Evolutionary conservation across 2,329 filamentous ascomycete genomes (phyloP).

Genomic region (Diaporthe amygdali): DNA sequence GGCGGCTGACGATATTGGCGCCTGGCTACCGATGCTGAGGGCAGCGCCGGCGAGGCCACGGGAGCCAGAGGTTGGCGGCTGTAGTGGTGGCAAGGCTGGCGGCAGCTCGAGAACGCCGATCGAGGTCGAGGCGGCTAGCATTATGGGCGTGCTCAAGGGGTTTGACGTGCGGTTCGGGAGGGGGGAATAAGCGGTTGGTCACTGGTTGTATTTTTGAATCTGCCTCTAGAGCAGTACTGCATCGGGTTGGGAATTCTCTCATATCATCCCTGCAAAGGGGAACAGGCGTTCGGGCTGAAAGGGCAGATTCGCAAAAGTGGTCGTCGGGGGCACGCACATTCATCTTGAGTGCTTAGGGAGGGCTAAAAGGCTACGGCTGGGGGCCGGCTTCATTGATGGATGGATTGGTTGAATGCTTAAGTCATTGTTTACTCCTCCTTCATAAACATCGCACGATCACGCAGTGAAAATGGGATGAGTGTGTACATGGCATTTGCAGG

Average conservation of each 20-base stretch:
- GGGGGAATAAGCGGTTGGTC: slow-evolving; percentile 27
- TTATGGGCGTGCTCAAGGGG: slow-evolving; percentile 83
- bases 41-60: slow-evolving; percentile 52
- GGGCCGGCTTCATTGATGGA: not conserved
- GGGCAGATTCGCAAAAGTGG: too few species aligned
- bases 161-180: slow-evolving; percentile 78
- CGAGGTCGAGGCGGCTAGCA: slow-evolving; percentile 82
- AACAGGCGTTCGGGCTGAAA: not conserved
- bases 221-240: not conserved
- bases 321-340: not conserved
- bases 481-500: not conserved
- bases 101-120: slow-evolving; percentile 57
- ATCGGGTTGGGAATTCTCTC: not conserved
- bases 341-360: not conserved
- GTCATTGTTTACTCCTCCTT: not conserved
- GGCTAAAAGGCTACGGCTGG: not conserved
- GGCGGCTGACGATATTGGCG: slow-evolving; percentile 75
- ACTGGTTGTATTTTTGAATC: not conserved
- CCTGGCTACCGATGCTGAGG: slow-evolving; percentile 76
- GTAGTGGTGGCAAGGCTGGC: slow-evolving; percentile 25
- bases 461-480: not conserved
- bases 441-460: not conserved
- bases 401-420: not conserved
- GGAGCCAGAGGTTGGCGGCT: slow-evolving; percentile 33
- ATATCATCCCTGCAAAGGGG: not conserved